These are phyloP conservation scores for Canariomyces notabilis DNA, from an alignment of 2,329 filamentous ascomycete genomes.

Conservation along the genomic window DNA sequence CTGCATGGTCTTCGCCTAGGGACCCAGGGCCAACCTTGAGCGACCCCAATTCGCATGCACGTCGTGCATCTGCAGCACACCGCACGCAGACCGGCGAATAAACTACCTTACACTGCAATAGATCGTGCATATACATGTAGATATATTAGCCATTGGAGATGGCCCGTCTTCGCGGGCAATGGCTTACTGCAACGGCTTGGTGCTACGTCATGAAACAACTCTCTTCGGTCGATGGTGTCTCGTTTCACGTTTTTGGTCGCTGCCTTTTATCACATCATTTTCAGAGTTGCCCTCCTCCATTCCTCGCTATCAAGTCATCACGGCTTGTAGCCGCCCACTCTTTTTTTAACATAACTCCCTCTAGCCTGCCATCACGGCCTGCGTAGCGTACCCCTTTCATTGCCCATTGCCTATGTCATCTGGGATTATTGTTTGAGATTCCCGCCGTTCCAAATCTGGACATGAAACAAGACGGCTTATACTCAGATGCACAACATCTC, in stretches of 20 bases:
- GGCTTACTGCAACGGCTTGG: too few relatives aligned
- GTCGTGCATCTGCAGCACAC: too few relatives aligned
- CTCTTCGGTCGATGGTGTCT: background rate
- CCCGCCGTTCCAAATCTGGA: slow-evolving; percentile 3
- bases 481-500: slow-evolving; percentile 1
- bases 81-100: too few relatives aligned
- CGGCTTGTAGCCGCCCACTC: slow-evolving; percentile 15
- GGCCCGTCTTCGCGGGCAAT: background rate
- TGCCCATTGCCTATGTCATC: slow-evolving; percentile 1
- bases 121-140: too few relatives aligned
- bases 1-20: too few relatives aligned
- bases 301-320: background rate
- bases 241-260: background rate
- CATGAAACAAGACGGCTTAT: slow-evolving; percentile 12
- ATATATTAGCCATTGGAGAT: background rate
- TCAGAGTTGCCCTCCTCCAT: background rate
- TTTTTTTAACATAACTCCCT: slow-evolving; percentile 15
- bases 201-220: background rate
- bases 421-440: slow-evolving; percentile 12
- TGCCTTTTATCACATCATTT: background rate
- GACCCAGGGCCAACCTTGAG: too few relatives aligned
- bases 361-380: background rate
- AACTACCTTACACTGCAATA: too few relatives aligned
- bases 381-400: slow-evolving; percentile 5
- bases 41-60: too few relatives aligned